Conservation (phyloP, 257 asterid genomes). For the Plantago major region DNA sequence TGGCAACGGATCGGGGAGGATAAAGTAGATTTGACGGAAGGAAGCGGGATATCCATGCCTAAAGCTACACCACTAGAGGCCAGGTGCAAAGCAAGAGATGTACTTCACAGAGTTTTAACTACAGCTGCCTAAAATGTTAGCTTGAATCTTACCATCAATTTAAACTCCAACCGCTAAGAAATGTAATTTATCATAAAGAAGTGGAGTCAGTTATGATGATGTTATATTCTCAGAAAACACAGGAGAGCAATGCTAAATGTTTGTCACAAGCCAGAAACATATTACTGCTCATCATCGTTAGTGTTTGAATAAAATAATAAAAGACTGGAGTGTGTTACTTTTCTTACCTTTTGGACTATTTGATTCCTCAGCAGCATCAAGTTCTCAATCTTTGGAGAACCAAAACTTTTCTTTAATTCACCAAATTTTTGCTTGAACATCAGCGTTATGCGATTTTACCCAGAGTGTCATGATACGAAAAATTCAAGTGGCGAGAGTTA, state of each 20-base stretch:
- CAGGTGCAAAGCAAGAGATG: conserved; percentile 28
- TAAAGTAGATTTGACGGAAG: conserved; percentile 12
- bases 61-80: conserved; percentile 18
- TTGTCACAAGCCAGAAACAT: not conserved
- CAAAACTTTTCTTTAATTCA: too few species aligned
- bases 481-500: not conserved
- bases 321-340: not conserved
- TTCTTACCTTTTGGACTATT: not conserved
- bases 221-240: not conserved
- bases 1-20: conserved; percentile 16
- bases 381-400: not conserved
- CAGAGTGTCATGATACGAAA: too few species aligned
- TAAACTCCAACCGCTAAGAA: not conserved
- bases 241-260: not conserved
- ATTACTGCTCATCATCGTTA: too few species aligned
- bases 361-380: not conserved
- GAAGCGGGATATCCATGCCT: conserved; percentile 21
- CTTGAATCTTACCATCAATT: not conserved
- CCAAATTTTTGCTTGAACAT: not conserved
- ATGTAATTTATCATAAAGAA: too few species aligned
- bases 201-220: not conserved
- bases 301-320: too few species aligned
- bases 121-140: not conserved
- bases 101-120: not conserved
- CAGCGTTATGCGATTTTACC: too few species aligned